Evolutionary conservation across 352 stramenopile species (phyloP).

Genomic region (Nothophytophthora sp.): DNA sequence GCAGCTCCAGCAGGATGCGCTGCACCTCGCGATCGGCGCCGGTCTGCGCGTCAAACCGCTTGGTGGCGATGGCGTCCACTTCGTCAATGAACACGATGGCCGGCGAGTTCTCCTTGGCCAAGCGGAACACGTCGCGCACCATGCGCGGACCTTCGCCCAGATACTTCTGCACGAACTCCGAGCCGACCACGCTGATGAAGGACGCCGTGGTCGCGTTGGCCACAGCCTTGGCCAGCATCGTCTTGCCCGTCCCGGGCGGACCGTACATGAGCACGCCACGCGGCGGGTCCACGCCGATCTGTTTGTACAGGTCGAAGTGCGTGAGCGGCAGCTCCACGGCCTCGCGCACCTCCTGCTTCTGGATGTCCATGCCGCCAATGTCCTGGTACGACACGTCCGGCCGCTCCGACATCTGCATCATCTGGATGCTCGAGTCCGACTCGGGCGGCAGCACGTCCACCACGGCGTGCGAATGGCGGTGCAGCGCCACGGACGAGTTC

Average conservation of each 20-base stretch:
- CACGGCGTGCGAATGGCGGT: slow-evolving; percentile 98
- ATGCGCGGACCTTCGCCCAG: slow-evolving; percentile 99
- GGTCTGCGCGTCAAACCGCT: slow-evolving; percentile 99
- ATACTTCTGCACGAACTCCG: slow-evolving; percentile 99
- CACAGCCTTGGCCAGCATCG: slow-evolving; percentile 99
- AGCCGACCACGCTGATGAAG: slow-evolving; percentile 98
- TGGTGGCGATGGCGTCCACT: slow-evolving; percentile 99
- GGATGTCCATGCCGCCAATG: slow-evolving; percentile 99
- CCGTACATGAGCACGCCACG: slow-evolving; percentile 98
- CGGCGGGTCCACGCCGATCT: slow-evolving; percentile 99
- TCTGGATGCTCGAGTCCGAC: slow-evolving; percentile 99
- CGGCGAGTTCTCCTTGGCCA: slow-evolving; percentile 99
- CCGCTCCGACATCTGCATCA: slow-evolving; percentile 98
- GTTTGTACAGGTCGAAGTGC: slow-evolving; percentile 99
- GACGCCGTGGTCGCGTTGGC: slow-evolving; percentile 99
- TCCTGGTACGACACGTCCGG: slow-evolving; percentile 96
- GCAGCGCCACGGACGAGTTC: slow-evolving; percentile 98
- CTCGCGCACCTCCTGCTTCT: slow-evolving; percentile 99
- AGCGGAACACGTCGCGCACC: slow-evolving; percentile 99
- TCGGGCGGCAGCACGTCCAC: slow-evolving; percentile 99
- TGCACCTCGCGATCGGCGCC: slow-evolving; percentile 97
- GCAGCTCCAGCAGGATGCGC: slow-evolving; percentile 99
- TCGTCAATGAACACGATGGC: slow-evolving; percentile 99
- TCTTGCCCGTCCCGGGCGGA: slow-evolving; percentile 96
- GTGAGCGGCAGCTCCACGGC: slow-evolving; percentile 99